Evolutionary conservation across 129 eudicot species (phyloP).

Genomic region (Flaveria ramosissima): DNA sequence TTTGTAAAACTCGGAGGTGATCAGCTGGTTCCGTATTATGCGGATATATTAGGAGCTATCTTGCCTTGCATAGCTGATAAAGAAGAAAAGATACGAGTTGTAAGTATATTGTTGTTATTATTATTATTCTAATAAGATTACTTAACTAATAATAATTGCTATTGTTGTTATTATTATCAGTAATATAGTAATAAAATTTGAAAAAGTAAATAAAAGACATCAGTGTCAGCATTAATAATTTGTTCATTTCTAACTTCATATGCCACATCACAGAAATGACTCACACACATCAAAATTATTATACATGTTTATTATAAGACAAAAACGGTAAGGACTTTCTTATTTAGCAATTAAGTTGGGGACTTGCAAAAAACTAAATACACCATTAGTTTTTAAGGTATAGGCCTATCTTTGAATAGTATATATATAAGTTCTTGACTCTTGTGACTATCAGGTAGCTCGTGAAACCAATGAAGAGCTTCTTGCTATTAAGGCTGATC

Average conservation of each 20-base stretch:
- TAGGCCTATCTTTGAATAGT: constrained; percentile 2
- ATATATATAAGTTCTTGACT: neutral
- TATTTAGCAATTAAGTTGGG: neutral
- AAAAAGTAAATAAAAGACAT: neutral
- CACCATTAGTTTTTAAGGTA: neutral
- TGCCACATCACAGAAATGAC: neutral
- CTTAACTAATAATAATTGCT: neutral
- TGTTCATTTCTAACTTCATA: neutral
- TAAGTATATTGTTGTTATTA: constrained; percentile 37
- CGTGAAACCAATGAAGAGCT: constrained; percentile 96
- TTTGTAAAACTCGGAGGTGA: constrained; percentile 97
- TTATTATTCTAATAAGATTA: neutral
- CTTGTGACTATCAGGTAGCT: constrained; percentile 61
- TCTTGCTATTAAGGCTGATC: constrained; percentile 72
- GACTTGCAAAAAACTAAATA: neutral
- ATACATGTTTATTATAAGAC: neutral
- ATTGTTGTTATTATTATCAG: neutral
- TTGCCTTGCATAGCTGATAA: constrained; percentile 94
- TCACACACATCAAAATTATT: neutral
- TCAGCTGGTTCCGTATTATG: constrained; percentile 94
- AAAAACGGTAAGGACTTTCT: neutral
- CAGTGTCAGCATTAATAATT: neutral
- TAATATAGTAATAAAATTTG: neutral
- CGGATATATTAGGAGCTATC: constrained; percentile 94
- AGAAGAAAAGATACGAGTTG: constrained; percentile 94